Evolutionary conservation across 768 basidiomycete species (phyloP).

Genomic region (Candolleomyces efflorescens): DNA sequence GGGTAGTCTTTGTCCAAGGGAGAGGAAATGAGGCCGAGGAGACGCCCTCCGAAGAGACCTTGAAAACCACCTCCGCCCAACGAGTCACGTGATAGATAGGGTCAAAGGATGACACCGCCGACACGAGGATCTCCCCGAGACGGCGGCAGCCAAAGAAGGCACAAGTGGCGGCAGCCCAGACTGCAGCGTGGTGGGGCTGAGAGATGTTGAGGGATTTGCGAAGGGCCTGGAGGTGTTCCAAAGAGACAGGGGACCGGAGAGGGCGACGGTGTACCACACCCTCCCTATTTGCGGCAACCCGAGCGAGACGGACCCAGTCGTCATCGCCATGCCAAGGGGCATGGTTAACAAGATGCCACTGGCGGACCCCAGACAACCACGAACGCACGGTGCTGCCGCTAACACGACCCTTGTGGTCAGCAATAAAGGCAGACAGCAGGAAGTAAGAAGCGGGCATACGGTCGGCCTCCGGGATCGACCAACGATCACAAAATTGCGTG

Average conservation of each 20-base stretch:
- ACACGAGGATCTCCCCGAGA: constrained; percentile 25
- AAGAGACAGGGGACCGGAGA: constrained; percentile 22
- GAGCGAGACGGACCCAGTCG: constrained; percentile 11
- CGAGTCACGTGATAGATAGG: not conserved
- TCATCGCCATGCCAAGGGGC: constrained; percentile 25
- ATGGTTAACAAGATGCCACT: constrained; percentile 44
- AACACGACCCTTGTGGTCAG: constrained; percentile 24
- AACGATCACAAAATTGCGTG: constrained; percentile 30
- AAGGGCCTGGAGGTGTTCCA: constrained; percentile 23
- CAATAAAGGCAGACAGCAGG: constrained; percentile 1
- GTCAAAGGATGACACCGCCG: not conserved
- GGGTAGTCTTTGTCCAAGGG: constrained; percentile 30
- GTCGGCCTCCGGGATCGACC: constrained; percentile 17
- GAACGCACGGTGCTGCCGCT: constrained; percentile 27
- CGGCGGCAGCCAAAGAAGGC: constrained; percentile 34
- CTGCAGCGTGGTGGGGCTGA: constrained; percentile 25
- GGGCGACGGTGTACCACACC: constrained; percentile 6
- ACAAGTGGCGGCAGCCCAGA: constrained; percentile 28
- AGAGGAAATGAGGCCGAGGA: constrained; percentile 14
- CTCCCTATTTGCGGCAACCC: constrained; percentile 10
- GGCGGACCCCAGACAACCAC: constrained; percentile 31
- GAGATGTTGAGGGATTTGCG: not conserved
- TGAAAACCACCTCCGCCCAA: not conserved
- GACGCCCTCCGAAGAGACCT: not conserved
- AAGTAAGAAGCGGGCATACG: constrained; percentile 23